These are phyloP conservation scores for Trifolium pratense DNA, from an alignment of 306 rosid species.

Conservation along the genomic window DNA sequence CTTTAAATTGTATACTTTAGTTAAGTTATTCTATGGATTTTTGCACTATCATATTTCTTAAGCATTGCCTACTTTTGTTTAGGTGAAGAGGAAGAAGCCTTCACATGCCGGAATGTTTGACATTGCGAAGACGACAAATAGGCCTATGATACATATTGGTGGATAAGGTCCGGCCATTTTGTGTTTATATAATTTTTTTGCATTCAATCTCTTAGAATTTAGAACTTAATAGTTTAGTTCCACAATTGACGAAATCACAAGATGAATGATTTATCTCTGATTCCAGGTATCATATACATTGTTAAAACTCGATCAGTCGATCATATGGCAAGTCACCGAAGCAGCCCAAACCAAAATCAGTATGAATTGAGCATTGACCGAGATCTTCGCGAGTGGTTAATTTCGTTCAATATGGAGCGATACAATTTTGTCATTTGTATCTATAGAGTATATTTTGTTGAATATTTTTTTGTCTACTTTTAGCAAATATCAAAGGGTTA, in stretches of 20 bases:
- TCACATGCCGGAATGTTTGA: conserved; percentile 97
- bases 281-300: conserved; percentile 24
- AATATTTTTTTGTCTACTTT: conserved; percentile 1
- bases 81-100: conserved; percentile 97
- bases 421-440: neutral
- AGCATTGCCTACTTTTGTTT: conserved; percentile 27
- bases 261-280: conserved; percentile 11
- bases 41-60: conserved; percentile 11
- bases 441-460: neutral
- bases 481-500: conserved; percentile 22
- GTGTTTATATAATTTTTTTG: neutral
- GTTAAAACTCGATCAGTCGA: neutral
- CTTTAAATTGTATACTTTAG: too few species aligned
- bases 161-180: conserved; percentile 62
- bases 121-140: conserved; percentile 84
- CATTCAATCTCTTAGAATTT: conserved; percentile 21
- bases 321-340: neutral
- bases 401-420: neutral
- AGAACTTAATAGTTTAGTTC: neutral
- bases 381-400: conserved; percentile 12
- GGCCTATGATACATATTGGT: conserved; percentile 98
- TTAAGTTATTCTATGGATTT: conserved; percentile 1
- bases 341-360: conserved; percentile 8
- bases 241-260: neutral
- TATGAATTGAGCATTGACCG: neutral